Base-by-base conservation (phyloP, 2,329 filamentous ascomycete species). In the Byssothecium circinans region DNA sequence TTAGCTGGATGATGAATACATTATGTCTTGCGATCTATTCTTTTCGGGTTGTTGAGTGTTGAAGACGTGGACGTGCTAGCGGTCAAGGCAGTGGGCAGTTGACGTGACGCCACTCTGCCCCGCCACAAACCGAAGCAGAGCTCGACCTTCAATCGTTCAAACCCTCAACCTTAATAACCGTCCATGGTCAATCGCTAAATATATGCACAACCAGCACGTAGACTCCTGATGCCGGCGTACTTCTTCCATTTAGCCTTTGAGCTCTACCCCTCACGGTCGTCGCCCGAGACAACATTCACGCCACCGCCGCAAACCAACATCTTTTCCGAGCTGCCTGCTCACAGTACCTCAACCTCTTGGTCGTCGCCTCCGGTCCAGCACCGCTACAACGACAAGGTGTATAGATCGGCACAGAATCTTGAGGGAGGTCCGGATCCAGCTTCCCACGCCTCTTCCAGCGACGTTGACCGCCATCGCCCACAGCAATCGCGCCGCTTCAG, bases 241-340 rank as follows among this genome's bases (percentile, higher is more conserved):
- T 85, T 84, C 67, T 86, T 83, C 61, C 81, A 86, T 60, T 66
- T 86, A 49, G 75, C 75, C 54, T 75, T 86, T 58, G 82, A 86
- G 76, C 70, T 86, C 15, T 77, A 82, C 58, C 65, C 75, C 53
- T 71, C 61, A 36, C 64, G 65, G 60, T 64, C 62, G 10, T 57
- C 60, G n/a, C 54, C 64, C 7, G 50, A 61, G 22, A 53, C 61
- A 19, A 60, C 55, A n/a, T 78, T 68, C 55, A 47, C 70, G 27
- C 76, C 75, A 41, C 58, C 71, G 25, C 58, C 69, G 22, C 65
- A 58, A 43, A 73, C 70, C 18, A 69, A 78, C 62, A 75, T 78
- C 62, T 79, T 78, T 67, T 63, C 69, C 23, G 54, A 60, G 49
- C 65, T 80, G 10, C 77, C 76, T 10, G 67, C 61, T 5, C 76